Percentiles rank a stretch among this genome's conserved stretches.
phyloP scores from a whole-genome alignment of 306 rosid genomes.

The Oxytropis ochrocephala region DNA sequence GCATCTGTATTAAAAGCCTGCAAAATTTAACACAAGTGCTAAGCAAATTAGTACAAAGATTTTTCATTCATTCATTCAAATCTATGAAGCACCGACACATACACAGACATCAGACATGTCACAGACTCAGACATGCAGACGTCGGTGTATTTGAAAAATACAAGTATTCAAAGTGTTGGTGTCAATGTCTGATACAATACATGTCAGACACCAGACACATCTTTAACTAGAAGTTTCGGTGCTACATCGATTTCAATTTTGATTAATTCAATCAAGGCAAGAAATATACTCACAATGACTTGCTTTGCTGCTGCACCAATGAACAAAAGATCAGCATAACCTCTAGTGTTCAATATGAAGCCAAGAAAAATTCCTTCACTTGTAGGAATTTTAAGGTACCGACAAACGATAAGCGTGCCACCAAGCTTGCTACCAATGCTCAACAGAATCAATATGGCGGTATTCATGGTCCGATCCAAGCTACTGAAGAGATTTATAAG shows the following conservation, averaged over 20 bases:
- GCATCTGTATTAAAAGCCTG: conserved; percentile 50
- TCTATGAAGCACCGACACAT: no score
- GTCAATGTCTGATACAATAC: no score
- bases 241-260: neutral
- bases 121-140: no score
- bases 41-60: neutral
- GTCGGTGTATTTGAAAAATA: no score
- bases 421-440: conserved; percentile 66
- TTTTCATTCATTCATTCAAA: neutral
- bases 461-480: neutral
- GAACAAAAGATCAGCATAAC: conserved; percentile 85
- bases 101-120: no score
- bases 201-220: no score
- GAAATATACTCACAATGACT: conserved; percentile 43
- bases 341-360: conserved; percentile 70
- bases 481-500: conserved; percentile 21
- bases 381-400: conserved; percentile 54
- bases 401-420: conserved; percentile 64
- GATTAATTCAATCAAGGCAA: conserved; percentile 3
- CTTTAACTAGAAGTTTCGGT: no score
- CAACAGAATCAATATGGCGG: conserved; percentile 44
- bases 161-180: no score
- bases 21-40: conserved; percentile 1
- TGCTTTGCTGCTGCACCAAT: conserved; percentile 55
- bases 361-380: conserved; percentile 72